Percentiles rank a stretch among this genome's conserved stretches.
These are phyloP conservation scores for Platanthera guangdongensis DNA, from an alignment of 106 monocot genomes.

Conservation along the genomic window DNA sequence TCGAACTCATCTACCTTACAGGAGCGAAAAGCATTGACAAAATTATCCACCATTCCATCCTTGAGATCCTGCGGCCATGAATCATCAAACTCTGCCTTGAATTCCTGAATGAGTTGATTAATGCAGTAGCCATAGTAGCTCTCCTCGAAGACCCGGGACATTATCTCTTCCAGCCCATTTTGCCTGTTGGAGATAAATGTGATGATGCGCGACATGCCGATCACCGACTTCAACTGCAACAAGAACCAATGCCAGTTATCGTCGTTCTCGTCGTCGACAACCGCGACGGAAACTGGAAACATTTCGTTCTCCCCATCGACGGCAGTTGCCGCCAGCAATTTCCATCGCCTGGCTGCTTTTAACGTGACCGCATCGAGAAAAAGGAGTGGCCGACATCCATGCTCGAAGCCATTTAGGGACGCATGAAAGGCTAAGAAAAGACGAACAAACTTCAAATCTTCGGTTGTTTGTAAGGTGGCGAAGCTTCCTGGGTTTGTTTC, in stretches of 20 bases:
- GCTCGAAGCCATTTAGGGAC: constrained; percentile 73
- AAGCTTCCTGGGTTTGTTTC: constrained; percentile 90
- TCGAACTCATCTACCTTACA: constrained; percentile 81
- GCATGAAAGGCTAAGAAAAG: constrained; percentile 81
- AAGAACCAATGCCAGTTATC: constrained; percentile 96
- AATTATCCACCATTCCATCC: constrained; percentile 36
- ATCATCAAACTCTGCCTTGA: constrained; percentile 68
- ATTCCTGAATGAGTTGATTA: constrained; percentile 59
- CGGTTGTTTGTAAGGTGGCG: constrained; percentile 46
- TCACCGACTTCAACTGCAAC: constrained; percentile 53
- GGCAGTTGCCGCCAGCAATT: constrained; percentile 56
- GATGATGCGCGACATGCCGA: constrained; percentile 34
- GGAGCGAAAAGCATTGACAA: constrained; percentile 46
- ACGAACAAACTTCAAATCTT: constrained; percentile 48
- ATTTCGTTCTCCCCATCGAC: constrained; percentile 79
- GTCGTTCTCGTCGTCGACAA: constrained; percentile 46
- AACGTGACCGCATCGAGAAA: constrained; percentile 61
- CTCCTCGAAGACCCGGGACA: constrained; percentile 55
- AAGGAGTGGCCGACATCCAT: constrained; percentile 76
- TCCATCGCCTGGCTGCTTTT: constrained; percentile 64
- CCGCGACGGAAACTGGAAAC: constrained; percentile 72
- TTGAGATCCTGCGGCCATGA: constrained; percentile 47
- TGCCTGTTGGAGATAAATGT: constrained; percentile 71
- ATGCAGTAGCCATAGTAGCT: constrained; percentile 51
- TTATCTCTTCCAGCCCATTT: constrained; percentile 44